These are phyloP conservation scores for Didymosphaeria variabile DNA, from an alignment of 2,329 filamentous ascomycete genomes.

Conservation along the genomic window DNA sequence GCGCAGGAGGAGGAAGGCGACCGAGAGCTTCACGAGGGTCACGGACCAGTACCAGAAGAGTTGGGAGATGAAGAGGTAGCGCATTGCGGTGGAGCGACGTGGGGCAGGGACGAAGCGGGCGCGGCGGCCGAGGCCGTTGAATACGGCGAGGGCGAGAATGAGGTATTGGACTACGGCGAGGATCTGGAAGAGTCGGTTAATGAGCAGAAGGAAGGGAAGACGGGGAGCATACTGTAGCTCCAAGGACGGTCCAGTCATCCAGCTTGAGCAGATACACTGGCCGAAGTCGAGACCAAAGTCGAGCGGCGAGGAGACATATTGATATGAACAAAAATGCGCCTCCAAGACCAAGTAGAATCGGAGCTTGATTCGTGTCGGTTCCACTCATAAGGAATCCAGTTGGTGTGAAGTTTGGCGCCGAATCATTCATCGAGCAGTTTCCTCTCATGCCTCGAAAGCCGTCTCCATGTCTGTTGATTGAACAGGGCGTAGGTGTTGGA, in stretches of 20 bases:
- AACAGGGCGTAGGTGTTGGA: constrained; percentile 2
- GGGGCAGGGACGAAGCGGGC: constrained; percentile 29
- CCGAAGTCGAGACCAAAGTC: constrained; percentile 30
- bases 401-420: constrained; percentile 9
- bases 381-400: constrained; percentile 4
- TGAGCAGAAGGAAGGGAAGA: neutral
- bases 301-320: constrained; percentile 26
- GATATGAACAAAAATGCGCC: constrained; percentile 30
- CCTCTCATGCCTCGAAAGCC: constrained; percentile 8
- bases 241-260: constrained; percentile 34
- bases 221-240: constrained; percentile 27
- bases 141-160: constrained; percentile 27
- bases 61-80: constrained; percentile 37
- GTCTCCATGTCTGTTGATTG: constrained; percentile 2
- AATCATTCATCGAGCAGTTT: neutral
- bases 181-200: constrained; percentile 21
- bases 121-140: constrained; percentile 35
- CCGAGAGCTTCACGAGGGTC: constrained; percentile 35
- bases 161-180: constrained; percentile 31
- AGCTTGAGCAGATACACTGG: constrained; percentile 23
- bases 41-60: constrained; percentile 40
- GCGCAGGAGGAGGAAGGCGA: constrained; percentile 35
- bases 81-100: constrained; percentile 24
- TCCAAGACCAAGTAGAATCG: constrained; percentile 33
- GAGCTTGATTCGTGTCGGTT: constrained; percentile 28